phyloP scores from a whole-genome alignment of 768 basidiomycete genomes.

The Xerocomellus chrysenteron region DNA sequence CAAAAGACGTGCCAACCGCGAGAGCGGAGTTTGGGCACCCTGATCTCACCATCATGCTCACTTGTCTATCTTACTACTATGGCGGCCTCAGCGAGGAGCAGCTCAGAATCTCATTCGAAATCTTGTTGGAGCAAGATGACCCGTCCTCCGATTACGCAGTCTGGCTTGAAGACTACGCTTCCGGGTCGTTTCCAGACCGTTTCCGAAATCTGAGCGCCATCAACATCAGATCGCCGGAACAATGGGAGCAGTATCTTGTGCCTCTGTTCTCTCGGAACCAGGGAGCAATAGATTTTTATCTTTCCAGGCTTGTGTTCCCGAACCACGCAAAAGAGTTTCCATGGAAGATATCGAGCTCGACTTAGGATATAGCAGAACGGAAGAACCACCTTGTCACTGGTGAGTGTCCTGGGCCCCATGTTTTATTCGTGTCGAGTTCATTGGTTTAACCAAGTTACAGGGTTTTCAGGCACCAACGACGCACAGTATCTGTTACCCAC shows the following conservation, averaged over 20 bases:
- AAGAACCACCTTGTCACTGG: neutral
- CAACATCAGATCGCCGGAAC: neutral
- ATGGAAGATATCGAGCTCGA: neutral
- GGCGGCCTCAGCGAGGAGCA: neutral
- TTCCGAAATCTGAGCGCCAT: neutral
- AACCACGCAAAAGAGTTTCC: neutral
- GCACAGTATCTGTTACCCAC: no score
- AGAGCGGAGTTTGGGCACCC: neutral
- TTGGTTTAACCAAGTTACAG: neutral
- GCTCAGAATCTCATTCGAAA: neutral
- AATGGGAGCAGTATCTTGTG: neutral
- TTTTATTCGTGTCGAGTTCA: neutral
- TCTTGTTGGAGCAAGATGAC: neutral
- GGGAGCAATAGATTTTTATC: neutral
- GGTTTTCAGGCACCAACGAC: neutral
- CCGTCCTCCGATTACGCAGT: neutral
- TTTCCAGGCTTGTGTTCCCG: neutral
- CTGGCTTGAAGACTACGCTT: neutral
- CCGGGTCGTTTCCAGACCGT: neutral
- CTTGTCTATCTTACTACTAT: neutral
- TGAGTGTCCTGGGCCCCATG: neutral
- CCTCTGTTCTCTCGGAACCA: neutral
- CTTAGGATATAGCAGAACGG: neutral
- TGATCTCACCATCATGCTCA: neutral
- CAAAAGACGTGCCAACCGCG: neutral